These are phyloP conservation scores for Dictyostelium firmibasis DNA, from an alignment of 78 protist genomes.

Conservation along the genomic window DNA sequence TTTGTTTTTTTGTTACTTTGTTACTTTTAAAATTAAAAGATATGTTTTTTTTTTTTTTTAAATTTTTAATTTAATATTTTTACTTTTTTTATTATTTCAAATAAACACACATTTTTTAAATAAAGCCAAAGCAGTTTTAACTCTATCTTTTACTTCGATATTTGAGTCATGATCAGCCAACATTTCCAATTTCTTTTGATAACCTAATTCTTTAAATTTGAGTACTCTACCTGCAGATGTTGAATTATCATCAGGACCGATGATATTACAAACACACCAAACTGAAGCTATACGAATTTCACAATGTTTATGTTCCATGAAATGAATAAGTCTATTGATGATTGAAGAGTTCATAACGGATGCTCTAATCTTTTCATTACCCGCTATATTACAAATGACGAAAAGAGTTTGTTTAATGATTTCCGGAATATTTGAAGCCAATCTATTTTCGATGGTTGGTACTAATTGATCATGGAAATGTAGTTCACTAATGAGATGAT, in stretches of 20 bases:
- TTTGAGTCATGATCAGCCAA: slow-evolving; percentile 15
- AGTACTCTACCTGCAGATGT: not conserved
- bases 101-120: not conserved
- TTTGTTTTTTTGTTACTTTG: too few species aligned
- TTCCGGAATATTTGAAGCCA: not conserved
- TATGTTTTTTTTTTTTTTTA: too few species aligned
- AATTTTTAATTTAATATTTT: too few species aligned
- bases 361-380: slow-evolving; percentile 31
- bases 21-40: too few species aligned
- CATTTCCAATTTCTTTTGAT: not conserved
- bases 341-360: slow-evolving; percentile 39
- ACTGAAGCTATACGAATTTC: slow-evolving; percentile 20
- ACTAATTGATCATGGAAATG: not conserved
- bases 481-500: slow-evolving; percentile 6
- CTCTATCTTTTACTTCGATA: slow-evolving; percentile 47
- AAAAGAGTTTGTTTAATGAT: slow-evolving; percentile 52
- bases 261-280: slow-evolving; percentile 56
- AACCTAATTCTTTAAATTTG: slow-evolving; percentile 3
- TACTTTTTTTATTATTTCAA: not conserved
- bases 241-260: slow-evolving; percentile 1
- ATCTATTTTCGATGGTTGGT: not conserved
- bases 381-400: slow-evolving; percentile 59
- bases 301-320: slow-evolving; percentile 17
- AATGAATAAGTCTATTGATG: not conserved
- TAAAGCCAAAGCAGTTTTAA: slow-evolving; percentile 35